Conservation (phyloP, 306 rosid genomes). For the Psophocarpus tetragonolobus region DNA sequence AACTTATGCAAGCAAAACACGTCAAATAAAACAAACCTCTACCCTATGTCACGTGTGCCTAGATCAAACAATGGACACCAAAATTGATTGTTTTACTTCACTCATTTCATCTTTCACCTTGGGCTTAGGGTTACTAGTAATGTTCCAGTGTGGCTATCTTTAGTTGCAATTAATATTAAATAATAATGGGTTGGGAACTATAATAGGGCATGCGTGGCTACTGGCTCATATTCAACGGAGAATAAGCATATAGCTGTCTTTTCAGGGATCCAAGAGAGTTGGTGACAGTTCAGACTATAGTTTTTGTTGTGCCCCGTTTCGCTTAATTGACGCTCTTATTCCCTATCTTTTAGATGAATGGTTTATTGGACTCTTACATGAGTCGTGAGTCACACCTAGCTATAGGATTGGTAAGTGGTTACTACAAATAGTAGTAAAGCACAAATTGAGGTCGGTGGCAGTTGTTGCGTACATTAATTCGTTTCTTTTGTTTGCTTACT, state of each 20-base stretch:
- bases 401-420: background rate
- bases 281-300: background rate
- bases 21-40: background rate
- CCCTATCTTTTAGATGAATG: background rate
- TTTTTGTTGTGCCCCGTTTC: background rate
- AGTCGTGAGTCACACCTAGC: background rate
- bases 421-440: background rate
- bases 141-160: background rate
- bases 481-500: constrained; percentile 21
- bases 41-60: constrained; percentile 22
- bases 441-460: constrained; percentile 13
- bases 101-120: background rate
- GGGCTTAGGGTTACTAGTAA: background rate
- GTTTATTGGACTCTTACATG: background rate
- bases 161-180: background rate
- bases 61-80: background rate
- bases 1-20: constrained; percentile 8
- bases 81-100: background rate
- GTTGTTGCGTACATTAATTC: constrained; percentile 27
- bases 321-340: background rate
- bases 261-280: background rate
- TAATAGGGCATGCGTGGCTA: background rate
- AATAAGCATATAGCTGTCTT: background rate
- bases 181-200: background rate
- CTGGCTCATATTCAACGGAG: background rate